Base-by-base conservation (phyloP, 2,329 filamentous ascomycete species). In the Acrodontium crateriforme region DNA sequence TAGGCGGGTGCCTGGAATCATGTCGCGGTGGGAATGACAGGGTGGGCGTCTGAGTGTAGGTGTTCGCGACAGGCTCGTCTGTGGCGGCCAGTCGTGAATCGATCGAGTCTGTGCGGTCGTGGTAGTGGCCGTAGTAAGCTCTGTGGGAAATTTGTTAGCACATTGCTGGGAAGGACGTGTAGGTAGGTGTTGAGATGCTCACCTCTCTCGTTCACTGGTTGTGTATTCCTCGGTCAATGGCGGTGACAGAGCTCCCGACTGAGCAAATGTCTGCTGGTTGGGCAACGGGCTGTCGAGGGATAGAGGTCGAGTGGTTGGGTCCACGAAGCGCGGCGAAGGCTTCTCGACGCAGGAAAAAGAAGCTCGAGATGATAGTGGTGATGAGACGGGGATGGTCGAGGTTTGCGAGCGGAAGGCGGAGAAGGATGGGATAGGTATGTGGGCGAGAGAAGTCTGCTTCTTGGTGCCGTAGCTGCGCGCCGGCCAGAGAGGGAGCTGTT, bases 351-450 rank as follows among this genome's bases (percentile, higher is more conserved):
- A 47, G 18, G 54, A 54, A 42, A 59, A 59, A 25, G 53, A 58
- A 32, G 60, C 53, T 30, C 63, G 49, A 37, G 64, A 59, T 28
- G 63, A 61, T 36, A 59, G 34, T 10, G 42, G 43, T 16, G 59
- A 56, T 21, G 57, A 47, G 33, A 50, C 46, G 32, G 56, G 50
- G 35, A 58, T 54, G 39, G 54, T 53, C 22, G 53, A 53, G 21
- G 55, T 45, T 39, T 56, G 54, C 15, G 54, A 52, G 28, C 53
- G 55, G 44, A 60, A 60, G 35, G 53, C 46, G 31, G 55, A 52
- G 41, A 60, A 59, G 27, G 56, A 57, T 35, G 54, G 52, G 27
- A 59, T 47, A 27, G 51, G 45, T 38, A 60, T 54, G 28, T 51
- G 52, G 19, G 56, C 47, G 31, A 59, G 47, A 21, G 52, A 51